Percentiles rank a stretch among this genome's conserved stretches.
Evolutionary conservation across 805 yeast genomes (phyloP).

Genomic region (Candida pseudofarinosa): DNA sequence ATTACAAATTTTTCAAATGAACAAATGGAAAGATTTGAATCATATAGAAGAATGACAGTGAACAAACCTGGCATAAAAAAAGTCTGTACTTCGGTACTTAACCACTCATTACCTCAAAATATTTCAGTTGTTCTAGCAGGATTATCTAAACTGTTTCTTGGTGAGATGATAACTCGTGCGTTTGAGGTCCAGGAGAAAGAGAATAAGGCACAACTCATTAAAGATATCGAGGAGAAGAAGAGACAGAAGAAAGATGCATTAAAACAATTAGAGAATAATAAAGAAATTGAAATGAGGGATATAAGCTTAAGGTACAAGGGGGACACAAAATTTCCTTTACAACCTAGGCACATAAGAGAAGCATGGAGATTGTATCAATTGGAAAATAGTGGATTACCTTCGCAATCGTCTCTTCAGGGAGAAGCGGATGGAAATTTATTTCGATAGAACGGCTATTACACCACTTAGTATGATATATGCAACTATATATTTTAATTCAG

Average conservation of each 20-base stretch:
- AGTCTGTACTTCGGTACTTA: constrained; percentile 71
- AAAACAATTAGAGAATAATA: constrained; percentile 38
- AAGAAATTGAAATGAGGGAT: constrained; percentile 26
- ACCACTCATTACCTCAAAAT: constrained; percentile 75
- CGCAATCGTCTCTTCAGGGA: constrained; percentile 66
- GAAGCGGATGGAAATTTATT: constrained; percentile 69
- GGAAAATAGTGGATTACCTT: constrained; percentile 50
- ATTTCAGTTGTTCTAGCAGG: constrained; percentile 82
- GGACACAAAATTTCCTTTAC: constrained; percentile 54
- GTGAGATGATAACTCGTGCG: constrained; percentile 83
- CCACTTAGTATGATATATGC: not conserved
- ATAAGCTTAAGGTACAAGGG: constrained; percentile 27
- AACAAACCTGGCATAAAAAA: constrained; percentile 72
- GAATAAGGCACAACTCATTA: constrained; percentile 36
- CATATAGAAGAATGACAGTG: constrained; percentile 66
- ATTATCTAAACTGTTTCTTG: constrained; percentile 82
- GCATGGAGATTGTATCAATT: constrained; percentile 77
- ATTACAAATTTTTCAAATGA: constrained; percentile 72
- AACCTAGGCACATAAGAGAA: constrained; percentile 82
- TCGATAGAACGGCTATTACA: constrained; percentile 32
- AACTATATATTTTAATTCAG: constrained; percentile 5
- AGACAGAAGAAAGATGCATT: constrained; percentile 27
- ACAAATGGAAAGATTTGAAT: constrained; percentile 84
- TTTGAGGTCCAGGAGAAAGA: constrained; percentile 62
- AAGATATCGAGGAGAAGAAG: constrained; percentile 40